A percentile compares a stretch with the other conserved stretches of the same genome.
These are phyloP conservation scores for Arthrobotrys sphaeroides DNA, from an alignment of 2,329 filamentous ascomycete genomes.

Conservation along the genomic window DNA sequence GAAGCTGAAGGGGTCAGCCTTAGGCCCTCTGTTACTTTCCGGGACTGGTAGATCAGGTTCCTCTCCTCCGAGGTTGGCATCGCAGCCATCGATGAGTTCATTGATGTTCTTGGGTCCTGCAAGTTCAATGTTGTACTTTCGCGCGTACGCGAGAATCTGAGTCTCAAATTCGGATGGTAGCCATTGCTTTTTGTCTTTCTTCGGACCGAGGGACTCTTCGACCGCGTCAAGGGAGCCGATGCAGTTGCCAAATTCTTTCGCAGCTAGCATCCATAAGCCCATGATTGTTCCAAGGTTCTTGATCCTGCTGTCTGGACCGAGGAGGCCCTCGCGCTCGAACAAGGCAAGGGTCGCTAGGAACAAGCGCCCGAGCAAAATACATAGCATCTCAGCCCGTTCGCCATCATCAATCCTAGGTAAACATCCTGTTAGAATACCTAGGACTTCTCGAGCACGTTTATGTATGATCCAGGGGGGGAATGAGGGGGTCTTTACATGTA, in stretches of 20 bases:
- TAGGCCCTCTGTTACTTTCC: constrained; percentile 57
- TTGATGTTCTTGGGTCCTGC: constrained; percentile 58
- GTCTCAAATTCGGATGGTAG: constrained; percentile 57
- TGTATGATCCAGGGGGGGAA: no score
- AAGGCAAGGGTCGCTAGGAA: constrained; percentile 62
- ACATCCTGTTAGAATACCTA: constrained; percentile 1
- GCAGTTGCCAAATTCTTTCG: constrained; percentile 28
- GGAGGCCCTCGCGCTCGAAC: constrained; percentile 60
- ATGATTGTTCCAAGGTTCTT: constrained; percentile 62
- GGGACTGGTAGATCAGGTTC: constrained; percentile 58
- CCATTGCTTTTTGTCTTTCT: constrained; percentile 38
- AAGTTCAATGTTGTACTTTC: constrained; percentile 60
- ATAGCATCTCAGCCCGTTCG: constrained; percentile 53
- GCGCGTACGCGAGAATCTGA: constrained; percentile 60
- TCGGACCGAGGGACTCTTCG: constrained; percentile 44
- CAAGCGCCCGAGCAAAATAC: constrained; percentile 59
- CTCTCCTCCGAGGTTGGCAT: constrained; percentile 16
- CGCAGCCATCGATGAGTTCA: constrained; percentile 55
- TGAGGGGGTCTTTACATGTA: constrained; percentile 54
- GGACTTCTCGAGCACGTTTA: neutral
- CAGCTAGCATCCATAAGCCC: constrained; percentile 60
- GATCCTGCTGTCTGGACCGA: constrained; percentile 60
- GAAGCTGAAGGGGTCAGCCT: constrained; percentile 57
- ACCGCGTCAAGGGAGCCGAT: constrained; percentile 51
- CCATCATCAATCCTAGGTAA: constrained; percentile 58